Evolutionary conservation across 805 yeast species (phyloP).

Genomic region (Candida multigemmis): DNA sequence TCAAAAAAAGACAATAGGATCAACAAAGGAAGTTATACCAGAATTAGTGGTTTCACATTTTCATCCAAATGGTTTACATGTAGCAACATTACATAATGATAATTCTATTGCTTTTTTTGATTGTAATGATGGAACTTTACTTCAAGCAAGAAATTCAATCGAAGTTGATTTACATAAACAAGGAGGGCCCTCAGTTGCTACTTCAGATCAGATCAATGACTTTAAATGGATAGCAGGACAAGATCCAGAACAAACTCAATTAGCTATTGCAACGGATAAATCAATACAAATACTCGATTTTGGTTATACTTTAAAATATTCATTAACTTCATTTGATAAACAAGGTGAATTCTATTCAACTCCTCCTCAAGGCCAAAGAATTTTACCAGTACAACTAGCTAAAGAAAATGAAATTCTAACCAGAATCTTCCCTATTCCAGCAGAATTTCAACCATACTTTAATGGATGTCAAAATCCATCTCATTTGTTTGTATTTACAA

Average conservation of each 20-base stretch:
- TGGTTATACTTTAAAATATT: slow-evolving; percentile 71
- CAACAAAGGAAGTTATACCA: slow-evolving; percentile 22
- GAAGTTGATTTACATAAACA: slow-evolving; percentile 59
- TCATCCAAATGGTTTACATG: slow-evolving; percentile 90
- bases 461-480: slow-evolving; percentile 74
- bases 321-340: slow-evolving; percentile 73
- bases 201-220: slow-evolving; percentile 33
- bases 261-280: slow-evolving; percentile 41
- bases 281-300: slow-evolving; percentile 52
- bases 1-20: slow-evolving; percentile 31
- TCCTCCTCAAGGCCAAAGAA: slow-evolving; percentile 37
- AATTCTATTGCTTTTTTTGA: slow-evolving; percentile 93
- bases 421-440: slow-evolving; percentile 20
- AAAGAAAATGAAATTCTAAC: slow-evolving; percentile 15
- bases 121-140: slow-evolving; percentile 60
- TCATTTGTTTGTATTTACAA: slow-evolving; percentile 47
- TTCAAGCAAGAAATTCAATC: slow-evolving; percentile 65
- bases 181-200: slow-evolving; percentile 19
- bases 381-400: slow-evolving; percentile 15
- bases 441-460: slow-evolving; percentile 58
- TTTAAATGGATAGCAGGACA: slow-evolving; percentile 72
- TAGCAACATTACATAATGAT: slow-evolving; percentile 71
- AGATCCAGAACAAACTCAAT: slow-evolving; percentile 73
- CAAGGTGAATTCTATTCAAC: slow-evolving; percentile 72
- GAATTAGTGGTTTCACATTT: slow-evolving; percentile 48